Evolutionary conservation across 2,329 filamentous ascomycete species (phyloP), one percentile per base, ranked within the genome.

Genomic region (Coniochaeta sp.): DNA sequence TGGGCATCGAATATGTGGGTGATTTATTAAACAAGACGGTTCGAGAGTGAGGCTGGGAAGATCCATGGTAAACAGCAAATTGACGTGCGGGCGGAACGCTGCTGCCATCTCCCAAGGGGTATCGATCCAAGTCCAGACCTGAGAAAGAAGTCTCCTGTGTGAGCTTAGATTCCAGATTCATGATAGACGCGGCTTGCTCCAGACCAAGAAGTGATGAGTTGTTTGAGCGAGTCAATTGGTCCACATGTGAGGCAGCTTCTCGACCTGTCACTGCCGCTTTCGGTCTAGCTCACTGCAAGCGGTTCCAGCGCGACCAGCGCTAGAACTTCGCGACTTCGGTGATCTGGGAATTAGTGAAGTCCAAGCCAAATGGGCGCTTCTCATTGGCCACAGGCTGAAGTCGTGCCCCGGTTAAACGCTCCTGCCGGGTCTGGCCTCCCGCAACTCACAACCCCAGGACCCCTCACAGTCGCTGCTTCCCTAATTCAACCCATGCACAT

Each of bases 171-270:
- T 30, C 27, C 27, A 30, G 12, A 33, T 33, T n/a, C n/a, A n/a
- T n/a, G n/a, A n/a, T n/a, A n/a, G n/a, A n/a, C n/a, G 31, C 31
- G 9, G 31, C 6, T 42, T 42, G 18, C 38, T 24, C 38, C 38
- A 42, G 20, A 22, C 26, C 10, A 4, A 24, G 20, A 24, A 14
- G 18, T 14, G 18, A 24, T 12, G 18, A 24, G 22, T 42, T 13
- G 38, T 42, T 24, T 42, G 10, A 42, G 38, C 38, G 38, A 24
- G 20, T 42, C 38, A 42, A 42, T 42, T 42, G 38, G 38, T 42
- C 20, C 8, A 26, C 38, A 42, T 42, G 20, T 42, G 38, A 42
- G 20, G 38, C 38, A 10, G 12, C 7, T 6, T 26, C 13, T 26
- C 20, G 26, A 42, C 38, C 20, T 38, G 22, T 42, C 38, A 14